Conservation (phyloP, 1,284 basidiomycete species). For the Irpex sp. region DNA sequence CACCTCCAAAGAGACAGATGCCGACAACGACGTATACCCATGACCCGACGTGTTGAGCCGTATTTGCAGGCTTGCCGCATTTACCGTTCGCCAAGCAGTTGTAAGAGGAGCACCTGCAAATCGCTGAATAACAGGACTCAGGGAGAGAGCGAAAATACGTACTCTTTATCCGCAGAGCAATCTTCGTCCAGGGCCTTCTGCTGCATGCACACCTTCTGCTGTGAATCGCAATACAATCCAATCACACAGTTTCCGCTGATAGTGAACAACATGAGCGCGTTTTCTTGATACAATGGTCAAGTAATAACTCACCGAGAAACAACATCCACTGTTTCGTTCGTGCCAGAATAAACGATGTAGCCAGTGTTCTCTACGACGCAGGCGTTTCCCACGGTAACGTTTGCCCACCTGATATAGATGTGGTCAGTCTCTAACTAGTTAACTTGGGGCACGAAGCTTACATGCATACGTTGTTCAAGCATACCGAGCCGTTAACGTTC, state of each 20-base stretch:
- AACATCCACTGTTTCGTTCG: constrained; percentile 61
- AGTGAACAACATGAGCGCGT: neutral
- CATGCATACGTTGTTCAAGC: constrained; percentile 78
- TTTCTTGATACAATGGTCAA: neutral
- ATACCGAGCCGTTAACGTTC: constrained; percentile 79
- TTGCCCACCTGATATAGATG: constrained; percentile 54
- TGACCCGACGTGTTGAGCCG: constrained; percentile 55
- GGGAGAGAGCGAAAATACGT: constrained; percentile 19
- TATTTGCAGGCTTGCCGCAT: constrained; percentile 59
- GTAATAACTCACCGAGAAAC: constrained; percentile 61
- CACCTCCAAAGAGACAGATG: constrained; percentile 66
- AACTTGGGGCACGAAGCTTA: constrained; percentile 32
- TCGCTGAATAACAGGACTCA: neutral
- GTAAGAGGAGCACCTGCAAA: constrained; percentile 61
- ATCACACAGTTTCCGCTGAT: constrained; percentile 58
- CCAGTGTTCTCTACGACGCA: constrained; percentile 76
- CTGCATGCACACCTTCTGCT: constrained; percentile 51
- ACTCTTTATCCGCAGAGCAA: constrained; percentile 83
- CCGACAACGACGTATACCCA: constrained; percentile 76
- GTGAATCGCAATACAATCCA: constrained; percentile 72
- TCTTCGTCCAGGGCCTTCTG: constrained; percentile 48
- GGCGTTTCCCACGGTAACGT: constrained; percentile 56
- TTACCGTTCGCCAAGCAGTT: constrained; percentile 62
- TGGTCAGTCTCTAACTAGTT: no score
- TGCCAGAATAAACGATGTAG: constrained; percentile 61